Percentiles rank a stretch among this genome's conserved stretches.
These are phyloP conservation scores for Hygrophila difformis DNA, from an alignment of 257 asterid genomes.

Conservation along the genomic window DNA sequence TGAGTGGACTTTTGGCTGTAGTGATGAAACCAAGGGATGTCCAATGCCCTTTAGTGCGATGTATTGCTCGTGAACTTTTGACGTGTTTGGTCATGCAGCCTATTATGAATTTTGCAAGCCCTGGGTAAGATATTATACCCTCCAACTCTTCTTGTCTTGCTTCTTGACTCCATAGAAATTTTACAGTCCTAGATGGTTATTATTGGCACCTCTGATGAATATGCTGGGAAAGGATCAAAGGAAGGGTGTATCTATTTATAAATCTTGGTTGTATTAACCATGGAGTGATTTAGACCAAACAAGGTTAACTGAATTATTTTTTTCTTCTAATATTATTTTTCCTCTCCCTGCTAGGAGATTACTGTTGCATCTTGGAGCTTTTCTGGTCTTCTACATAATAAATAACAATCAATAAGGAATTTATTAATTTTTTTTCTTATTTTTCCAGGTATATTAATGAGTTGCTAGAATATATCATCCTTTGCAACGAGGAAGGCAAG, in stretches of 20 bases:
- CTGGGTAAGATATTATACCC: constrained; percentile 54
- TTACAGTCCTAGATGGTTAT: no score
- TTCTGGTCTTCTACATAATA: no score
- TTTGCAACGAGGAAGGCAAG: constrained; percentile 47
- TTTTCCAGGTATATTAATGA: constrained; percentile 77
- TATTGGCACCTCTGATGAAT: no score
- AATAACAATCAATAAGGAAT: no score
- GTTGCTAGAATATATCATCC: constrained; percentile 70
- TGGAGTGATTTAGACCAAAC: no score
- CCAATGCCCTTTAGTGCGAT: constrained; percentile 83
- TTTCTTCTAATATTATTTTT: no score
- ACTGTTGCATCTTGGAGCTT: no score
- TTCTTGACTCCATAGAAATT: constrained; percentile 1
- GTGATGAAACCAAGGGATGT: constrained; percentile 94
- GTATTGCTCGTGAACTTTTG: constrained; percentile 89
- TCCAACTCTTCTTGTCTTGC: constrained; percentile 6
- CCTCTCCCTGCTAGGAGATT: no score
- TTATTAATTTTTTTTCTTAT: constrained; percentile 8
- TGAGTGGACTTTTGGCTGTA: constrained; percentile 81
- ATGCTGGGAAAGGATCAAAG: no score
- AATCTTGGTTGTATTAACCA: no score
- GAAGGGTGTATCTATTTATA: no score
- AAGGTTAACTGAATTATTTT: no score
- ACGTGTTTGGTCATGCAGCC: constrained; percentile 96
- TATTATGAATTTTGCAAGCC: constrained; percentile 83